Evolutionary conservation across 2,329 filamentous ascomycete species (phyloP).

Genomic region (Aspergillus sp.): DNA sequence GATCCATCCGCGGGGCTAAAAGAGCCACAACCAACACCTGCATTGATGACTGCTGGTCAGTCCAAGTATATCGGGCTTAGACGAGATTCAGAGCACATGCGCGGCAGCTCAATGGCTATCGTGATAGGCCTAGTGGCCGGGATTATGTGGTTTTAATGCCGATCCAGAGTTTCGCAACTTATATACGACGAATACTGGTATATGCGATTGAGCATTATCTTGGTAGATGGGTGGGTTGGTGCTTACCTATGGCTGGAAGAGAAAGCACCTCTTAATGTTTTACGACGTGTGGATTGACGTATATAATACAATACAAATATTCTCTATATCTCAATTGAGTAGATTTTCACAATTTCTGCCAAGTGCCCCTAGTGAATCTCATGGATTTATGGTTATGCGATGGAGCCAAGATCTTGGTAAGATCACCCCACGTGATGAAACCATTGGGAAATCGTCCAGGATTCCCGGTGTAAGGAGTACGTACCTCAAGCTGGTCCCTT

Average conservation of each 20-base stretch:
- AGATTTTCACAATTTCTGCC: neutral
- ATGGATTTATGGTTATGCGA: neutral
- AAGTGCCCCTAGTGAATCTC: neutral
- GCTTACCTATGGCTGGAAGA: conserved; percentile 1
- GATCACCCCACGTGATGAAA: neutral
- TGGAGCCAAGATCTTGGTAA: neutral
- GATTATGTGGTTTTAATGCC: conserved; percentile 37
- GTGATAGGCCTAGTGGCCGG: conserved; percentile 37
- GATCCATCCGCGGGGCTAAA: neutral
- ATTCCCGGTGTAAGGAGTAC: neutral
- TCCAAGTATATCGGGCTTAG: conserved; percentile 25
- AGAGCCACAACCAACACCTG: conserved; percentile 1
- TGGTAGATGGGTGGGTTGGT: neutral
- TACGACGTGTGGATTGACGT: conserved; percentile 5
- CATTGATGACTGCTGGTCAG: conserved; percentile 18
- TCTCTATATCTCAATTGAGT: neutral
- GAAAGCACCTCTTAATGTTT: conserved; percentile 4
- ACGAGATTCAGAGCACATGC: conserved; percentile 27
- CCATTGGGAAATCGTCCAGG: neutral
- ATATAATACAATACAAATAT: conserved; percentile 7
- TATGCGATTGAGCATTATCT: neutral
- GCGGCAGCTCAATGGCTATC: conserved; percentile 39
- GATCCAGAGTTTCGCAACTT: neutral
- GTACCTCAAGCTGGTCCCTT: neutral
- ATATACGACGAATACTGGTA: conserved; percentile 1